phyloP scores from a whole-genome alignment of 805 yeast species.

The Teunomyces aglyptinius region DNA sequence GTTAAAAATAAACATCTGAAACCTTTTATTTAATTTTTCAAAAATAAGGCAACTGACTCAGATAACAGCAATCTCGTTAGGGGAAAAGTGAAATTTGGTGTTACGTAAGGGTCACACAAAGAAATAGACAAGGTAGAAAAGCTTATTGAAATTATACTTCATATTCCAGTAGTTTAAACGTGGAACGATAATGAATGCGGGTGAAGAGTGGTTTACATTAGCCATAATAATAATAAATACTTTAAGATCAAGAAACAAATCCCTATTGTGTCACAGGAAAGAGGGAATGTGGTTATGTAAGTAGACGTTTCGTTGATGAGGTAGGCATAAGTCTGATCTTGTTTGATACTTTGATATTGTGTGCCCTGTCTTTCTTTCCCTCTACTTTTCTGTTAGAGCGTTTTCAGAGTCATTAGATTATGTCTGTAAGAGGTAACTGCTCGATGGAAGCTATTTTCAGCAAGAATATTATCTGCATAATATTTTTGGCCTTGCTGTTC shows the following conservation, averaged over 20 bases:
- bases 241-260: neutral
- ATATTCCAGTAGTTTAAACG: neutral
- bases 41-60: neutral
- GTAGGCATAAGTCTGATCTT: neutral
- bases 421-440: neutral
- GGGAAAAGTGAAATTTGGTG: neutral
- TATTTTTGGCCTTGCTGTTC: slow-evolving; percentile 3
- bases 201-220: neutral
- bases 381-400: neutral
- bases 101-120: neutral
- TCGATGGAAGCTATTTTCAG: neutral
- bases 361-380: neutral
- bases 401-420: neutral
- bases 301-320: neutral
- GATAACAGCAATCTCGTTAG: neutral
- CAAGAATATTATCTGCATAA: neutral
- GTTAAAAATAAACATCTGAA: slow-evolving; percentile 3
- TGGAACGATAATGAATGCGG: neutral
- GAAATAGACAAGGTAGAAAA: neutral
- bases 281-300: neutral
- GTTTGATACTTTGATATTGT: neutral
- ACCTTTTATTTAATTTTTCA: slow-evolving; percentile 1
- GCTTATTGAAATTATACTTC: slow-evolving; percentile 1
- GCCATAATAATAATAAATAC: neutral
- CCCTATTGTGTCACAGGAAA: neutral